Evolutionary conservation across 805 yeast genomes (phyloP).

Genomic region (Yueomyces sp.): DNA sequence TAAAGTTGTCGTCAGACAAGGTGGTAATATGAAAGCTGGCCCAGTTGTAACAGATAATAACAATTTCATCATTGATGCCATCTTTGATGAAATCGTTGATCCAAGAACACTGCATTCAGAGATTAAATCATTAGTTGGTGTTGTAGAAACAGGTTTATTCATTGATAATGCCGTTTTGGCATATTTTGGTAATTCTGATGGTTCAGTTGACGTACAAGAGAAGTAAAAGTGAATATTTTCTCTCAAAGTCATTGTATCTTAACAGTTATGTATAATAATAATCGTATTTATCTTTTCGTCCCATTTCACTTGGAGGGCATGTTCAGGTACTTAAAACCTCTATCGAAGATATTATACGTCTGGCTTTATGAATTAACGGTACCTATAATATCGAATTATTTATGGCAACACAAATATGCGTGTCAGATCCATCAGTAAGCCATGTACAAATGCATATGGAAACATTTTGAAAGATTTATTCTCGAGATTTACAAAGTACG

Average conservation of each 20-base stretch:
- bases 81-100: conserved; percentile 61
- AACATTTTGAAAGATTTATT: too few species aligned
- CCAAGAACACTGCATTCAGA: conserved; percentile 42
- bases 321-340: too few species aligned
- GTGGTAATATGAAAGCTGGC: conserved; percentile 89
- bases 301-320: too few species aligned
- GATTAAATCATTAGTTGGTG: conserved; percentile 75
- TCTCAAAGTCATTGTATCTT: neutral
- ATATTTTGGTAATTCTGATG: conserved; percentile 81
- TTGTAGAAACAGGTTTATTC: conserved; percentile 92
- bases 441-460: too few species aligned
- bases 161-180: conserved; percentile 57
- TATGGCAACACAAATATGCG: too few species aligned
- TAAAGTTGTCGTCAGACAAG: conserved; percentile 63
- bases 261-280: too few species aligned
- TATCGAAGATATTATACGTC: too few species aligned
- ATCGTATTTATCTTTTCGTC: too few species aligned
- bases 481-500: too few species aligned
- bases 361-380: too few species aligned
- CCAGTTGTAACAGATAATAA: conserved; percentile 94
- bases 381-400: too few species aligned
- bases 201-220: conserved; percentile 32
- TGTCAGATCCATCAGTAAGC: too few species aligned
- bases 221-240: neutral
- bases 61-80: conserved; percentile 85